Evolutionary conservation across 352 stramenopile species (phyloP).

Genomic region (Phytophthora ramorum): DNA sequence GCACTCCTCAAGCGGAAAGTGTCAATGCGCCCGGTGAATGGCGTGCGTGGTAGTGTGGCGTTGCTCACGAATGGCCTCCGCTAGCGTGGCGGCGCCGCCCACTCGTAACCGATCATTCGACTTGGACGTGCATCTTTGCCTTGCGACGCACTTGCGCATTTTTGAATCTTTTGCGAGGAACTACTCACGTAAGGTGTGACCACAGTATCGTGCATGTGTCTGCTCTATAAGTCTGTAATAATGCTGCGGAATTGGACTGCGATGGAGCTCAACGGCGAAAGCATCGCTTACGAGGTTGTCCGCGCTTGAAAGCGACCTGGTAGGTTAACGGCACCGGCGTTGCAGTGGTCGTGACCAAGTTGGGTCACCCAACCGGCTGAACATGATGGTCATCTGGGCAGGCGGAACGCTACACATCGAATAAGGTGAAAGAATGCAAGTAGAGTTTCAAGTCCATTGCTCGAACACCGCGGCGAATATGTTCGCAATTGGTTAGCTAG

Average conservation of each 20-base stretch:
- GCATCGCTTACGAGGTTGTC: neutral
- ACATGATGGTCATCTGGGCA: slow-evolving; percentile 17
- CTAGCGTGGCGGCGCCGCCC: neutral
- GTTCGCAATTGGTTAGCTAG: too few species aligned
- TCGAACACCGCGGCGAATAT: too few species aligned
- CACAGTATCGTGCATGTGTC: too few species aligned
- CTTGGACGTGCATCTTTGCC: neutral
- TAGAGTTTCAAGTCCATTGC: neutral
- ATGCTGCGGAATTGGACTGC: too few species aligned
- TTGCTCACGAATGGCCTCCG: neutral
- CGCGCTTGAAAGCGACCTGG: slow-evolving; percentile 13
- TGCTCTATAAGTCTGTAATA: too few species aligned
- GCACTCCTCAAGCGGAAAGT: neutral
- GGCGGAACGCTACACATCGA: slow-evolving; percentile 11
- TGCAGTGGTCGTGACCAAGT: too few species aligned
- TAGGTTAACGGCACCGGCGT: slow-evolving; percentile 15
- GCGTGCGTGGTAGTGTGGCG: neutral
- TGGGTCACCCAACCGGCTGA: slow-evolving; percentile 10
- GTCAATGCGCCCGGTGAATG: neutral
- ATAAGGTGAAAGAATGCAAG: slow-evolving; percentile 2
- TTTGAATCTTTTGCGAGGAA: neutral
- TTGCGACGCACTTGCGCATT: neutral
- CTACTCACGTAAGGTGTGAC: too few species aligned
- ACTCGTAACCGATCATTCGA: neutral
- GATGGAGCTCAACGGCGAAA: too few species aligned